phyloP scores from a whole-genome alignment of 1,284 basidiomycete species.

The Naganishia sp. region DNA sequence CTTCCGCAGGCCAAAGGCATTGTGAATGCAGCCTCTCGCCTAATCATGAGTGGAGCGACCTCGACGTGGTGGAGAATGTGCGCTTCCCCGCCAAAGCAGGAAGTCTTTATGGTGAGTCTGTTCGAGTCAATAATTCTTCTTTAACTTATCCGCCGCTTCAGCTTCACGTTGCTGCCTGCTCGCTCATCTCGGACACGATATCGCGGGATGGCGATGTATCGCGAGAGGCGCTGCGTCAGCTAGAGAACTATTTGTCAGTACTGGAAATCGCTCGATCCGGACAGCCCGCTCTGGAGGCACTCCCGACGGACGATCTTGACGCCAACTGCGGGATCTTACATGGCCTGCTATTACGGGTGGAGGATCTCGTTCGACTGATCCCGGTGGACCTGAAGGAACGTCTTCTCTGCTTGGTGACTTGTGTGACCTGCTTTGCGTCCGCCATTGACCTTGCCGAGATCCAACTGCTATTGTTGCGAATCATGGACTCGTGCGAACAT shows the following conservation, averaged over 20 bases:
- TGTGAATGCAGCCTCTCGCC: constrained; percentile 1
- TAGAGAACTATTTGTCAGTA: not conserved
- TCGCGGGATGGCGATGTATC: not conserved
- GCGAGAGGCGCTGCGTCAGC: not conserved
- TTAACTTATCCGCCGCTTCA: not conserved
- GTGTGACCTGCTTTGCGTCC: constrained; percentile 14
- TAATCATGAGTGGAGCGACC: not conserved
- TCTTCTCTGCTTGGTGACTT: constrained; percentile 8
- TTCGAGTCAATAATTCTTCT: too few relatives aligned
- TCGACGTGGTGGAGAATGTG: constrained; percentile 24
- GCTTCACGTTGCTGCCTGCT: constrained; percentile 7
- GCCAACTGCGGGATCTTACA: not conserved
- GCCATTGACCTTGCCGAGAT: not conserved
- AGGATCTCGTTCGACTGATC: not conserved
- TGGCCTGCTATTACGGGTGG: not conserved
- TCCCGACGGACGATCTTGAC: not conserved
- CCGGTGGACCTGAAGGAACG: not conserved
- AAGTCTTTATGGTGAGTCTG: not conserved
- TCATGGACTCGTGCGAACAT: not conserved
- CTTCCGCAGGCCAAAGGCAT: constrained; percentile 1
- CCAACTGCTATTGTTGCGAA: constrained; percentile 9
- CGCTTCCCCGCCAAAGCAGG: not conserved
- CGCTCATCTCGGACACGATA: not conserved
- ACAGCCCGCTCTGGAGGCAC: not conserved
- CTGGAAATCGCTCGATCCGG: constrained; percentile 13